phyloP scores from a whole-genome alignment of 1,284 basidiomycete genomes.

The Takashimella tepidaria region DNA sequence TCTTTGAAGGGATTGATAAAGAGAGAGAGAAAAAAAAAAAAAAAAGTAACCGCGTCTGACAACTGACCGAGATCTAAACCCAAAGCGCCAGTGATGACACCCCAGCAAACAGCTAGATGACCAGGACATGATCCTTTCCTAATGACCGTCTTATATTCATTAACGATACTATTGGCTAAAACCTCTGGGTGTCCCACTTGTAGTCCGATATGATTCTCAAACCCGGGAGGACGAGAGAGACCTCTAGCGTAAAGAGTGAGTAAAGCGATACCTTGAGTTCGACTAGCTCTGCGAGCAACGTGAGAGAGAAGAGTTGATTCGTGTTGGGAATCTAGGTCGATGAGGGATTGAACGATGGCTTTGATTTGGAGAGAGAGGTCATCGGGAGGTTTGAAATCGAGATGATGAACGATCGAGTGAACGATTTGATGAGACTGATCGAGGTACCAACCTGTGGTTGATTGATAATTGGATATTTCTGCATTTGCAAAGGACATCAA shows the following conservation, averaged over 20 bases:
- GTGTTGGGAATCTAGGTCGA: slow-evolving; percentile 67
- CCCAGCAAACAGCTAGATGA: slow-evolving; percentile 88
- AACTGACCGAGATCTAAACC: slow-evolving; percentile 65
- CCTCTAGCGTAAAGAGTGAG: slow-evolving; percentile 82
- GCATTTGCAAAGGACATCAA: slow-evolving; percentile 39
- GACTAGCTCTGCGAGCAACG: slow-evolving; percentile 78
- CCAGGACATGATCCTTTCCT: slow-evolving; percentile 64
- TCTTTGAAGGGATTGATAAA: too few species aligned
- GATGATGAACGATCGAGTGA: slow-evolving; percentile 1
- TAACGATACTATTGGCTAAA: slow-evolving; percentile 51
- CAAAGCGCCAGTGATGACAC: slow-evolving; percentile 70
- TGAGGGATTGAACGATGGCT: slow-evolving; percentile 49
- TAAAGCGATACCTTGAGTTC: slow-evolving; percentile 86
- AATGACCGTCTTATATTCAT: slow-evolving; percentile 62
- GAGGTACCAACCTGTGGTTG: slow-evolving; percentile 69
- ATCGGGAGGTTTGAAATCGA: too few species aligned
- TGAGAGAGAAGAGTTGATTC: slow-evolving; percentile 85
- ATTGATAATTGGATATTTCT: slow-evolving; percentile 59
- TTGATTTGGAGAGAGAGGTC: not conserved
- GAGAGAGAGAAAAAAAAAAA: too few species aligned
- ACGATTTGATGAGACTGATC: slow-evolving; percentile 57
- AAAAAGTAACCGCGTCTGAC: too few species aligned
- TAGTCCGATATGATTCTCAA: slow-evolving; percentile 10
- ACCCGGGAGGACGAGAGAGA: slow-evolving; percentile 56
- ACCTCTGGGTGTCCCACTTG: slow-evolving; percentile 10